Base-by-base conservation (phyloP, 116 monocot species). In the Iris pallida region DNA sequence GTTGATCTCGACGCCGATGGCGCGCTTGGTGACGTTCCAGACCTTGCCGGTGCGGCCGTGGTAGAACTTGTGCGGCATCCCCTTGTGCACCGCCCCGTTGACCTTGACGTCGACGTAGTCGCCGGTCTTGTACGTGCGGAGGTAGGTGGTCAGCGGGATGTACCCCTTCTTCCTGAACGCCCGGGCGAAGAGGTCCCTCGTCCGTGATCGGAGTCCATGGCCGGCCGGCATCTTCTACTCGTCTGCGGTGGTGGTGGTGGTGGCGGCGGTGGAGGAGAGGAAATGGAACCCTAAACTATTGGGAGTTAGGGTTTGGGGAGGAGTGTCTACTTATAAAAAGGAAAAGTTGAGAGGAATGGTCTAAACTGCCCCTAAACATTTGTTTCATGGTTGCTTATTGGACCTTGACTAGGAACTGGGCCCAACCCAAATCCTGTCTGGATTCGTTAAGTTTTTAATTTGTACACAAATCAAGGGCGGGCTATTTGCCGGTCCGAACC, bases 101-200 rank as follows among this genome's bases (percentile, higher is more conserved):
- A 78, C 78, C 65, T 72, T 78, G 61, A 72, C 43, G 45, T 78
- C 72, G 20, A 78, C 72, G 45, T 78, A 71, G 19, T 78, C 71
- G 2, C 82, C 86, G 72, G 79, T 71, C 76, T 73, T 86, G 76
- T 73, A 86, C 8, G 81, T 86, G 13, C 79, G 41, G n/a, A 86
- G 86, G 71, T 86, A 86, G 4, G 81, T 86, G 10, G 82, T 76
- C 45, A 86, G 66, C 9, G 79, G 73, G 46, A 86, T 76, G 71
- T 77, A 82, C 0, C 86, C 82, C 82, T 82, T 86, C 82, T 86
- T 86, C 73, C 82, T 73, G 73, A 86, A 86, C 1, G 82, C 76
- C 56, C 86, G 53, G 1, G 82, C 63, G 55, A 86, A 82, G 9
- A 82, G 72, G 47, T 86, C 86, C 4, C 86, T 72, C 6, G 86